Evolutionary conservation across 805 yeast genomes (phyloP).

Genomic region (Jamesozyma spencerorum): DNA sequence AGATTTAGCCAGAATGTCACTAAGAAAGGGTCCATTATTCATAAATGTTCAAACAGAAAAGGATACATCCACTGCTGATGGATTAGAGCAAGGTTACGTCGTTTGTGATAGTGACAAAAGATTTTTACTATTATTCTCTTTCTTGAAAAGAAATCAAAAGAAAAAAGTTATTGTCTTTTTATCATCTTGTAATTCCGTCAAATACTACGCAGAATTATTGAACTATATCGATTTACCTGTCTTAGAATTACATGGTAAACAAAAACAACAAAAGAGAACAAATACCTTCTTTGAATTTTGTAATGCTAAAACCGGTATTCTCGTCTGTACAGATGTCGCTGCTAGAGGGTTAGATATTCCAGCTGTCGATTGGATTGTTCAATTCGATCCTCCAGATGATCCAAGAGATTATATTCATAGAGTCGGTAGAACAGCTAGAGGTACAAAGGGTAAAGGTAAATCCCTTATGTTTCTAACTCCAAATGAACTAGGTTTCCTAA

Average conservation of each 20-base stretch:
- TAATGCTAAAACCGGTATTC: conserved; percentile 88
- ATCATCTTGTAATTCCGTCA: conserved; percentile 94
- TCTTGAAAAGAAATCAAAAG: conserved; percentile 83
- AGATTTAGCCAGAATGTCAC: conserved; percentile 92
- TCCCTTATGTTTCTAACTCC: conserved; percentile 94
- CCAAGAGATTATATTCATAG: conserved; percentile 98
- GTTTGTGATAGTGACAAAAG: conserved; percentile 95
- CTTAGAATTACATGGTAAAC: conserved; percentile 92
- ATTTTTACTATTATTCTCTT: conserved; percentile 81
- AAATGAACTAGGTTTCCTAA: conserved; percentile 83
- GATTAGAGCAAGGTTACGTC: conserved; percentile 96
- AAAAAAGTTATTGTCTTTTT: conserved; percentile 90
- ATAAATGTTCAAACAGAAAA: conserved; percentile 85
- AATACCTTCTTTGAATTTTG: conserved; percentile 97
- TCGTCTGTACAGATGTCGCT: conserved; percentile 96
- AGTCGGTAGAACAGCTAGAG: conserved; percentile 98
- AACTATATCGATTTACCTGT: conserved; percentile 97
- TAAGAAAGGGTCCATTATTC: conserved; percentile 86
- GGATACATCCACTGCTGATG: conserved; percentile 87
- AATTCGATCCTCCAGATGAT: conserved; percentile 99
- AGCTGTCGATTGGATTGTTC: conserved; percentile 97
- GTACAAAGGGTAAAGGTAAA: conserved; percentile 80
- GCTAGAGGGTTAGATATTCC: conserved; percentile 99
- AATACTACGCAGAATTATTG: conserved; percentile 87
- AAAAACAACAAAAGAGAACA: conserved; percentile 96